Conservation (phyloP, 306 rosid species). For the Astragalus membranaceus region DNA sequence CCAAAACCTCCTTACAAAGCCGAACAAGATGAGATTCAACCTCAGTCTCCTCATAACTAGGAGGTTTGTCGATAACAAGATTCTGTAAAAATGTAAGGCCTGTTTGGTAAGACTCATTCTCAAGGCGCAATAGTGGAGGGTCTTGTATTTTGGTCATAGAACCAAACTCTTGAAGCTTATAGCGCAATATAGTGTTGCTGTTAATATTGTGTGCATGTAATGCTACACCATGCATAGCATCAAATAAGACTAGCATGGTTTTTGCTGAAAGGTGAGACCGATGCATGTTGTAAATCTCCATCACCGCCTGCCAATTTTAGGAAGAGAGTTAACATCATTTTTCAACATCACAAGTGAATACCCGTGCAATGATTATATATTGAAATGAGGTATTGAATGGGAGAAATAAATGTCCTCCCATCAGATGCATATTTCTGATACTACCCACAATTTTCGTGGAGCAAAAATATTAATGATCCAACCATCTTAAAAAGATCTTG, state of each 20-base stretch:
- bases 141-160: conserved; percentile 96
- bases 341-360: conserved; percentile 5
- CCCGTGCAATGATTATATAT: not conserved
- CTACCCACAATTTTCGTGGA: not conserved
- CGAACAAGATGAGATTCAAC: conserved; percentile 64
- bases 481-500: not conserved
- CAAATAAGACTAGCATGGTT: conserved; percentile 56
- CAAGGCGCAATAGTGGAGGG: conserved; percentile 93
- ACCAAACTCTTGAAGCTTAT: conserved; percentile 87
- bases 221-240: conserved; percentile 72
- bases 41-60: conserved; percentile 47
- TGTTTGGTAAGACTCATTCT: conserved; percentile 83
- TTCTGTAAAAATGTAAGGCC: conserved; percentile 89
- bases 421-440: not conserved
- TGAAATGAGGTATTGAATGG: not conserved
- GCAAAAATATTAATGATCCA: not conserved
- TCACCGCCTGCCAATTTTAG: conserved; percentile 73
- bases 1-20: conserved; percentile 74
- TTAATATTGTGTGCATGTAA: conserved; percentile 77
- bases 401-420: not conserved
- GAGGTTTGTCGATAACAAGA: conserved; percentile 69
- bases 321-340: conserved; percentile 12
- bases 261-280: conserved; percentile 62
- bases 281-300: conserved; percentile 82
- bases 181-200: conserved; percentile 43